These are phyloP conservation scores for Rhodofomes roseus DNA, from an alignment of 1,284 basidiomycete species.

Conservation along the genomic window DNA sequence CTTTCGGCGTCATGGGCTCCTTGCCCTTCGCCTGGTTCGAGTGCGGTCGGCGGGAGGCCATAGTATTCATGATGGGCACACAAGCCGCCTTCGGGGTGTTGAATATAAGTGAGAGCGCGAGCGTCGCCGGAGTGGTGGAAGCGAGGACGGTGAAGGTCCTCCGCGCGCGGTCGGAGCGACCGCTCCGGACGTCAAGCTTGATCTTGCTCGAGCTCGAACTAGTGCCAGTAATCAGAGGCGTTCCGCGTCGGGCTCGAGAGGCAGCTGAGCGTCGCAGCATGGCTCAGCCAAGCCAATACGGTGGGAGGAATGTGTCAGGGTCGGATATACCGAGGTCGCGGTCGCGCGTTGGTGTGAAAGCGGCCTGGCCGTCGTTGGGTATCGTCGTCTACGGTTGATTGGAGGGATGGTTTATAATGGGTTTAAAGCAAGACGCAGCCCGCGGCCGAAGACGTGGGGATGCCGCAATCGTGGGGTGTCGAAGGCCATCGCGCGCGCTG, in stretches of 20 bases:
- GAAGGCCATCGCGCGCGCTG: neutral
- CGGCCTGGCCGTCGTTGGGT: neutral
- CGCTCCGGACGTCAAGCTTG: neutral
- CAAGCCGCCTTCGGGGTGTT: neutral
- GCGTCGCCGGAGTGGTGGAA: neutral
- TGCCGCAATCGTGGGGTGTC: neutral
- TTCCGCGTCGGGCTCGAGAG: neutral
- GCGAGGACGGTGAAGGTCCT: neutral
- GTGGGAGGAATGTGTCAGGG: neutral
- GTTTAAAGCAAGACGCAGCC: neutral
- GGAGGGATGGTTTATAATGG: neutral
- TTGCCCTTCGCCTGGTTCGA: slow-evolving; percentile 28
- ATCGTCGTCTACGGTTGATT: neutral
- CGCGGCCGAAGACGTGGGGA: neutral
- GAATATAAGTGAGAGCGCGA: neutral
- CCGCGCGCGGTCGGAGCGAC: neutral
- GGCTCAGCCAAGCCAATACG: neutral
- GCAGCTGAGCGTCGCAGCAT: slow-evolving; percentile 13
- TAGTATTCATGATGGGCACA: slow-evolving; percentile 16
- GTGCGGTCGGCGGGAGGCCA: slow-evolving; percentile 19
- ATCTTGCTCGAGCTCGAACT: neutral
- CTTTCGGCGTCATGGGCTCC: slow-evolving; percentile 21
- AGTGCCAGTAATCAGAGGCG: neutral
- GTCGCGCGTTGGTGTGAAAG: neutral
- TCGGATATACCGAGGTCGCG: too few relatives aligned